Evolutionary conservation across 257 asterid species (phyloP), one percentile per base, ranked within the genome.

Genomic region (Solanum corneliomulleri): DNA sequence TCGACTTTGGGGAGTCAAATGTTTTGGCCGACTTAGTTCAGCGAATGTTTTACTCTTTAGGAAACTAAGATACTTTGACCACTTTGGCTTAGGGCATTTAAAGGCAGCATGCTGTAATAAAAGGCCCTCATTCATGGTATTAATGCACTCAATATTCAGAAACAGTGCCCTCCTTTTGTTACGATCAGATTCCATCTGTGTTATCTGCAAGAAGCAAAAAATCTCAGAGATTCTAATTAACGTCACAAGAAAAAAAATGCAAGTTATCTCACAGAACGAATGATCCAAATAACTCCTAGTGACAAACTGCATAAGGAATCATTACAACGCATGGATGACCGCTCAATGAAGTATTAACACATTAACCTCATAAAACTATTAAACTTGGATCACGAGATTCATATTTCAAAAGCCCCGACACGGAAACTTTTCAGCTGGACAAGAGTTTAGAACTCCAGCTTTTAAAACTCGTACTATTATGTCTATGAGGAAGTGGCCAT

Each of bases 21-120:
- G 88, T 88, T 95, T 96, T 5, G 99, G 98, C 86, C 70, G 90
- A 70, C 97, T 94, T 77, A 94, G 90, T 47, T 94, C 97, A 25
- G 93, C 93, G 45, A 94, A 97, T 14, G 94, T 89, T 90, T 93
- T 95, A 96, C 99, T 95, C 92, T 86, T 92, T 62, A 97, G 89
- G 93, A 97, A 97, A 90, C 98, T 97, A 91, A 97, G 86, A 89
- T 95, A 97, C 89, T 93, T 95, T 11, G 99, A 91, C 99, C 97
- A 95, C 91, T 91, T 90, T 21, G 98, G 98, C 88, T 93, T 94
- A 68, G 98, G 99, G 88, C 99, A 97, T 89, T 96, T 94, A 39
- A 89, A 89, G 31, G 93, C 91, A 9, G 94, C 93, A 83, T 97
- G 99, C 90, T 94, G 98, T 90, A 95, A 86, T 71, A 95, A 62